A percentile compares a stretch with the other conserved stretches of the same genome.
Evolutionary conservation across 2,329 filamentous ascomycete genomes (phyloP).

Genomic region (Fusarium vanettenii): DNA sequence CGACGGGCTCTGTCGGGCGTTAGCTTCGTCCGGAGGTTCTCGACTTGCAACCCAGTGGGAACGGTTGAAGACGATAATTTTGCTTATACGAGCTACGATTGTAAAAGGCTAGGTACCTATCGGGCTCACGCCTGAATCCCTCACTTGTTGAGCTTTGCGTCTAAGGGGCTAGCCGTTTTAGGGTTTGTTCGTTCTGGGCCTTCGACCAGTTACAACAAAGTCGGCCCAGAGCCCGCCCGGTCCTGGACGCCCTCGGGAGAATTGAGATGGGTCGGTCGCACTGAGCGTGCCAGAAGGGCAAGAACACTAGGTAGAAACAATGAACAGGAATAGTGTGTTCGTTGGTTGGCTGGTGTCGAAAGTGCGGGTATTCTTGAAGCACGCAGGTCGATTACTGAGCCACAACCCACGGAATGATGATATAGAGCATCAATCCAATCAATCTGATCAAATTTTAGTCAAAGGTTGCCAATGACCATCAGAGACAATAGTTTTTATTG

Average conservation of each 20-base stretch:
- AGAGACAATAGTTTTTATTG: not conserved
- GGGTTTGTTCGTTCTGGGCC: not conserved
- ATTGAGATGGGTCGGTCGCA: not conserved
- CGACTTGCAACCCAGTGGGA: not conserved
- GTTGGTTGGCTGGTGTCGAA: not conserved
- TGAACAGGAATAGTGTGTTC: not conserved
- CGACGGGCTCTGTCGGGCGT: conserved; percentile 1
- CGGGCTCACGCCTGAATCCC: not conserved
- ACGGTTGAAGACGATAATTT: not conserved
- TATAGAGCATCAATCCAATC: not conserved
- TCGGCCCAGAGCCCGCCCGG: not conserved
- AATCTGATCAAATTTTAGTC: not conserved
- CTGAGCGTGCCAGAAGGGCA: not conserved
- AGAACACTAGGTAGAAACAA: not conserved
- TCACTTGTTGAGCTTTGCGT: not conserved
- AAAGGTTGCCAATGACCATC: not conserved
- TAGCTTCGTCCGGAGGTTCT: not conserved
- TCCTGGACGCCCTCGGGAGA: not conserved
- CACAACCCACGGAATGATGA: not conserved
- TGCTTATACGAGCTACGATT: not conserved
- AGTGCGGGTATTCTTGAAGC: not conserved
- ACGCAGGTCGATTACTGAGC: not conserved
- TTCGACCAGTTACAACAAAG: not conserved
- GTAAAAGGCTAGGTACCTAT: not conserved
- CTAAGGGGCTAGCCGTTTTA: not conserved